These are phyloP conservation scores for Fusarium tjaetaba DNA, from an alignment of 2,329 filamentous ascomycete genomes.

Conservation along the genomic window DNA sequence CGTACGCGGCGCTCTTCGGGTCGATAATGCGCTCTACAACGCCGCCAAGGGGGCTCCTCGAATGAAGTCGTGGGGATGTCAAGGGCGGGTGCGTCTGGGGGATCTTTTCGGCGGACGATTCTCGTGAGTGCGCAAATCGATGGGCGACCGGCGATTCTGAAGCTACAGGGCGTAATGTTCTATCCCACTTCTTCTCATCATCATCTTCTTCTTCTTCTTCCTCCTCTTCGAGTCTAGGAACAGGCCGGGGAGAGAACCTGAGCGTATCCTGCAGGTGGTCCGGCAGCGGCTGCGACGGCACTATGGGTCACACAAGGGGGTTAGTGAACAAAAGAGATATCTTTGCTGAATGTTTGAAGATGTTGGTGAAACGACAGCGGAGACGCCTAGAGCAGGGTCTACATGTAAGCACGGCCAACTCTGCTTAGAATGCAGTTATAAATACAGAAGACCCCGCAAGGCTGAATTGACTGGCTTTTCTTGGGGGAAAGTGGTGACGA, in stretches of 20 bases:
- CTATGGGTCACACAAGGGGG: constrained; percentile 50
- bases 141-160: constrained; percentile 53
- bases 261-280: constrained; percentile 63
- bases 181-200: constrained; percentile 61
- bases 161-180: constrained; percentile 58
- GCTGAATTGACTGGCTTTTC: not conserved
- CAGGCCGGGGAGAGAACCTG: constrained; percentile 62
- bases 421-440: not conserved
- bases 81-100: constrained; percentile 46
- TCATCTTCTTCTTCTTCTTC: constrained; percentile 57
- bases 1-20: constrained; percentile 69
- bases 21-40: constrained; percentile 65
- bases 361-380: constrained; percentile 34
- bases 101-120: constrained; percentile 67
- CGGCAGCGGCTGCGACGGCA: constrained; percentile 68
- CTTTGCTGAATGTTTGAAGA: constrained; percentile 28
- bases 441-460: not conserved
- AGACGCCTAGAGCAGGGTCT: constrained; percentile 21
- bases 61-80: constrained; percentile 53
- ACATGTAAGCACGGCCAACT: constrained; percentile 6
- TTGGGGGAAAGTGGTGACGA: constrained; percentile 21
- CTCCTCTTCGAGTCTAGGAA: constrained; percentile 63
- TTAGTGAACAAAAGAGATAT: constrained; percentile 37
- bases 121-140: constrained; percentile 63
- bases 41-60: constrained; percentile 54